A percentile compares a stretch with the other conserved stretches of the same genome.
phyloP scores from a whole-genome alignment of 345 rosid genomes.

The Brassica cretica region DNA sequence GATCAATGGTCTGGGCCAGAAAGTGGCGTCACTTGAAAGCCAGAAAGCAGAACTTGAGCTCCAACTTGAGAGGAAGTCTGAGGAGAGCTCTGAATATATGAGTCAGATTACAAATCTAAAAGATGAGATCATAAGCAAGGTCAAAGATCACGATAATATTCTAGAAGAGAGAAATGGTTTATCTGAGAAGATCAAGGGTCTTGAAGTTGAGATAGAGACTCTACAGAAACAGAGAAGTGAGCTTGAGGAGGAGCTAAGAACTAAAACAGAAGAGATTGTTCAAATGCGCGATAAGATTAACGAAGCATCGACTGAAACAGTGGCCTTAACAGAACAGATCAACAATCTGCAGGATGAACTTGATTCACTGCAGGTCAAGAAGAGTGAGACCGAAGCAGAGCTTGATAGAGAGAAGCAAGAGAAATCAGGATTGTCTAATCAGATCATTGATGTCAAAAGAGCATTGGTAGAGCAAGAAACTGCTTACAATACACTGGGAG shows the following conservation, averaged over 20 bases:
- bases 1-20: slow-evolving; percentile 49
- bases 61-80: slow-evolving; percentile 55
- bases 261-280: neutral
- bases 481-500: slow-evolving; percentile 42
- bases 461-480: slow-evolving; percentile 41
- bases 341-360: slow-evolving; percentile 51
- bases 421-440: slow-evolving; percentile 45
- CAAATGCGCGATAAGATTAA: neutral
- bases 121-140: slow-evolving; percentile 31
- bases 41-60: slow-evolving; percentile 57
- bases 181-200: slow-evolving; percentile 28
- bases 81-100: slow-evolving; percentile 28
- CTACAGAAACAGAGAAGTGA: neutral
- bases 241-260: neutral
- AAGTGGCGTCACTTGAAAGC: slow-evolving; percentile 51
- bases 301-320: slow-evolving; percentile 50
- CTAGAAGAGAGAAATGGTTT: neutral
- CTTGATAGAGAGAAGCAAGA: slow-evolving; percentile 56
- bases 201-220: slow-evolving; percentile 16
- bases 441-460: slow-evolving; percentile 43
- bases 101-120: neutral
- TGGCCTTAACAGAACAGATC: slow-evolving; percentile 44
- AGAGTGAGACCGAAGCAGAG: slow-evolving; percentile 45
- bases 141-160: slow-evolving; percentile 42
- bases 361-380: slow-evolving; percentile 49